phyloP scores from a whole-genome alignment of 306 rosid genomes.

The Corylus americana region DNA sequence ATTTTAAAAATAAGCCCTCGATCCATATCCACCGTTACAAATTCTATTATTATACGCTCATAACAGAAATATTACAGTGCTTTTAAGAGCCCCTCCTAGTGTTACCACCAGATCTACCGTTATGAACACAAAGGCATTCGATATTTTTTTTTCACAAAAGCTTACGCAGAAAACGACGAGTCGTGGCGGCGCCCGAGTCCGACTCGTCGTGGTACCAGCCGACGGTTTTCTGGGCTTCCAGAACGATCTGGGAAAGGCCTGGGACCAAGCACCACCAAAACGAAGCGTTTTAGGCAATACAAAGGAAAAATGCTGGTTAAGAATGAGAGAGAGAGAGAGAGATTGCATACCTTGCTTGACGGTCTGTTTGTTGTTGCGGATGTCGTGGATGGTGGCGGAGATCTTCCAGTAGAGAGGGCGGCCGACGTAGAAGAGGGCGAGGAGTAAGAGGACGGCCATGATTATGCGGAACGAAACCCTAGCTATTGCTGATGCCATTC shows the following conservation, averaged over 20 bases:
- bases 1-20: not conserved
- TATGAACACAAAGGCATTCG: not conserved
- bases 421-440: constrained; percentile 66
- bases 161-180: constrained; percentile 37
- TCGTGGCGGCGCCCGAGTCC: constrained; percentile 36
- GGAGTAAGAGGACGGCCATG: constrained; percentile 32
- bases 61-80: not conserved
- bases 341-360: constrained; percentile 59
- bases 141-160: constrained; percentile 20
- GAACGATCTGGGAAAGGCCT: constrained; percentile 84
- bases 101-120: constrained; percentile 7
- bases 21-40: not conserved
- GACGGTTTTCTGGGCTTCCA: constrained; percentile 80
- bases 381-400: constrained; percentile 79
- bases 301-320: constrained; percentile 1
- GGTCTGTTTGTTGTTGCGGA: constrained; percentile 77
- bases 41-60: not conserved
- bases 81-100: not conserved
- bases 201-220: constrained; percentile 75
- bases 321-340: not conserved
- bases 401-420: constrained; percentile 91
- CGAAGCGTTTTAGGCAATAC: not conserved
- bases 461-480: constrained; percentile 53
- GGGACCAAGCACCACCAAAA: constrained; percentile 19
- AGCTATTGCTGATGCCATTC: constrained; percentile 61